Conservation (phyloP, 495 filamentous ascomycete genomes). For the Pyrenula aspistea region DNA sequence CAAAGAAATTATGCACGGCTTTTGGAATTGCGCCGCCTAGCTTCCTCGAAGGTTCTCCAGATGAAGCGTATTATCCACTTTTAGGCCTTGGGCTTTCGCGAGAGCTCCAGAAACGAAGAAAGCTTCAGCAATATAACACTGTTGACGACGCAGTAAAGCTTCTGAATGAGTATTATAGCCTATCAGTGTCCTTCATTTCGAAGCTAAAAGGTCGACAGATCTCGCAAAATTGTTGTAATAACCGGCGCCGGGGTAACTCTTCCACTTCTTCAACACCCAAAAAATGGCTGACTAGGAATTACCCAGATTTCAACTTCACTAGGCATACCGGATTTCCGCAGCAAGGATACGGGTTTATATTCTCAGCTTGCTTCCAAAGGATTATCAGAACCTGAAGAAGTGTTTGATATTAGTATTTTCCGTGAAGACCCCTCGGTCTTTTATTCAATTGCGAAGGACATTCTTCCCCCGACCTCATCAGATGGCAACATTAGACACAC, state of each 20-base stretch:
- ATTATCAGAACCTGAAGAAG: constrained; percentile 80
- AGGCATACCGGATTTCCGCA: constrained; percentile 57
- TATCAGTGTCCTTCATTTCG: not conserved
- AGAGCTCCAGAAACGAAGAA: constrained; percentile 72
- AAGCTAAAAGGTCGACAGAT: constrained; percentile 4
- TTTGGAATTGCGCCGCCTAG: constrained; percentile 71
- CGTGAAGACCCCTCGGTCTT: constrained; percentile 80
- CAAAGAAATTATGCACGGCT: constrained; percentile 80
- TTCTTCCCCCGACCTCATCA: constrained; percentile 51
- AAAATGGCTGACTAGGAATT: not conserved
- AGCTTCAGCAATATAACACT: constrained; percentile 71
- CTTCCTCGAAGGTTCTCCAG: constrained; percentile 62
- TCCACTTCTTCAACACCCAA: not conserved
- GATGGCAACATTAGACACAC: constrained; percentile 51
- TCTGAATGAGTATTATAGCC: constrained; percentile 37
- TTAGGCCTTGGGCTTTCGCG: constrained; percentile 66
- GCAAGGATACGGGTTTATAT: constrained; percentile 53
- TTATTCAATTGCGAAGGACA: constrained; percentile 84
- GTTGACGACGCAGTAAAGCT: constrained; percentile 78
- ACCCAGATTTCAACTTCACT: constrained; percentile 61
- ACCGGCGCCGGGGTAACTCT: constrained; percentile 72
- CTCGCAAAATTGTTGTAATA: constrained; percentile 79
- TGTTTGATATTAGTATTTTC: constrained; percentile 84
- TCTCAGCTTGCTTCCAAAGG: constrained; percentile 67
- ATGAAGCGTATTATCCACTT: constrained; percentile 62